Conservation (phyloP, 2,329 filamentous ascomycete species). For the Diaporthe eres region DNA sequence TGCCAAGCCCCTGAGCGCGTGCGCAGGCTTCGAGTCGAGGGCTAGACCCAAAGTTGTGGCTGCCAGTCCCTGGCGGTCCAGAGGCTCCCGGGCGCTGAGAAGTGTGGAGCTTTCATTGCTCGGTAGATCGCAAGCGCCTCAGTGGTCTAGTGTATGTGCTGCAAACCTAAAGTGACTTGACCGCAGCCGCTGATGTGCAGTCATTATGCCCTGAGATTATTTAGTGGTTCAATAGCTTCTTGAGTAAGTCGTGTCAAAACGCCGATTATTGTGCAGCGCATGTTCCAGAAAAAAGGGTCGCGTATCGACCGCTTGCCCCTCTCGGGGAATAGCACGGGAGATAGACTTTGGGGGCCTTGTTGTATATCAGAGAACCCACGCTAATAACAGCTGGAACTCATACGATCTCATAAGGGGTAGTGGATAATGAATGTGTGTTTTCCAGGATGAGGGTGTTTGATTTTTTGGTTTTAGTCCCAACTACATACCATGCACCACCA, state of each 20-base stretch:
- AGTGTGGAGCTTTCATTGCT: neutral
- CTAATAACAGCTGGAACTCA: neutral
- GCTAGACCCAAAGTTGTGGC: too few species aligned
- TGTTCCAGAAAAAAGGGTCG: constrained; percentile 22
- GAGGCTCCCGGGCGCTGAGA: neutral
- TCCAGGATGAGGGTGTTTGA: neutral
- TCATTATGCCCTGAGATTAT: neutral
- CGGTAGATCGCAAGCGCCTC: neutral
- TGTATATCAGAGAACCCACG: neutral
- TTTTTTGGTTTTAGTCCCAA: neutral
- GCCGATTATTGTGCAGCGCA: neutral
- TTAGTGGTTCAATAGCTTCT: neutral
- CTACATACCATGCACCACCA: neutral
- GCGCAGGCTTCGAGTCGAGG: neutral
- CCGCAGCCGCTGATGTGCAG: neutral
- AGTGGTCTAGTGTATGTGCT: neutral
- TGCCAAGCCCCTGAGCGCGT: neutral
- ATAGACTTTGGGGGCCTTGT: neutral
- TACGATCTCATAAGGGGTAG: neutral
- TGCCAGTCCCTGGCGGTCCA: neutral
- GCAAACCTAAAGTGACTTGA: neutral
- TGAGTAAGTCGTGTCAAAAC: constrained; percentile 12
- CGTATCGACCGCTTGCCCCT: neutral
- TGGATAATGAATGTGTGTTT: neutral
- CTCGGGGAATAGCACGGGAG: constrained; percentile 2